A percentile compares a stretch with the other conserved stretches of the same genome.
Evolutionary conservation across 164 flowering plant genomes (phyloP).

Genomic region (Sextonia rubra): DNA sequence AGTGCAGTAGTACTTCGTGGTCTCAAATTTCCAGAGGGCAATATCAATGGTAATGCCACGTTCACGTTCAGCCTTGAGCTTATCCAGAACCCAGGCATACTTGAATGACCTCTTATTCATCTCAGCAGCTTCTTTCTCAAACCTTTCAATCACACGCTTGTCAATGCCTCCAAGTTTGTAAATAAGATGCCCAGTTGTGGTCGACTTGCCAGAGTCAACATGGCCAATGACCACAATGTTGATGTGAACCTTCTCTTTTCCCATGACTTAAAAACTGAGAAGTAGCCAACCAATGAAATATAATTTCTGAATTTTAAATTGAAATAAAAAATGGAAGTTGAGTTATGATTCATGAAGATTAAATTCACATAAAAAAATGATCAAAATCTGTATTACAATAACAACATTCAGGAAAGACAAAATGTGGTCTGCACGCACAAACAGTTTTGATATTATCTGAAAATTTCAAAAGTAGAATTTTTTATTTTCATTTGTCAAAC

Average conservation of each 20-base stretch:
- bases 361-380: too few relatives aligned
- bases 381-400: too few relatives aligned
- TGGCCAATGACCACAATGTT: constrained; percentile 74
- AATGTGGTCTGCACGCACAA: too few relatives aligned
- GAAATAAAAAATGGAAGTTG: too few relatives aligned
- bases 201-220: constrained; percentile 71
- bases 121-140: constrained; percentile 90
- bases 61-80: constrained; percentile 85
- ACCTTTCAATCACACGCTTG: constrained; percentile 88
- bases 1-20: constrained; percentile 84
- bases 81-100: constrained; percentile 84
- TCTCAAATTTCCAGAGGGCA: constrained; percentile 82
- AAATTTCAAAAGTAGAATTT: too few relatives aligned
- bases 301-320: too few relatives aligned
- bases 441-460: too few relatives aligned
- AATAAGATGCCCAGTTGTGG: constrained; percentile 74
- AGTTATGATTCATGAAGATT: too few relatives aligned
- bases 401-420: too few relatives aligned
- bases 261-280: constrained; percentile 26
- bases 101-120: constrained; percentile 90
- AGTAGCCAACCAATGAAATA: neutral
- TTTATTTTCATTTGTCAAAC: too few relatives aligned
- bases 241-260: constrained; percentile 55
- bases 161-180: constrained; percentile 89
- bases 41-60: constrained; percentile 87